A percentile compares a stretch with the other conserved stretches of the same genome.
Conservation (phyloP, 1,139 yeast species). For the Nadsonia starkeyi-henricii region DNA sequence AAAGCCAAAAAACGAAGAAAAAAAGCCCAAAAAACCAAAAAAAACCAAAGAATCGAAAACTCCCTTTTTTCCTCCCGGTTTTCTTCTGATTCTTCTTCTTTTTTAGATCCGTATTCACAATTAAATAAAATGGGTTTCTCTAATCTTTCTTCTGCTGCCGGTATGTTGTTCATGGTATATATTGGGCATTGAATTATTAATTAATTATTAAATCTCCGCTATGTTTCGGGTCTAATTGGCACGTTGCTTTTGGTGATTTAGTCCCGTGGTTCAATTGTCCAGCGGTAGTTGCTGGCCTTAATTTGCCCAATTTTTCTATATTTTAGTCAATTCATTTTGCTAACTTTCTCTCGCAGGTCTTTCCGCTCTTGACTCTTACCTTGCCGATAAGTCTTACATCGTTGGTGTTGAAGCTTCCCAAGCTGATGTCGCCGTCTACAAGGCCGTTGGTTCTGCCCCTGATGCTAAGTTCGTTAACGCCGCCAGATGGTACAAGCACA, state of each 20-base stretch:
- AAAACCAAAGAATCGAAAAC: too few relatives aligned
- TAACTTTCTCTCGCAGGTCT: slow-evolving; percentile 32
- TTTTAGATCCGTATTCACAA: slow-evolving; percentile 5
- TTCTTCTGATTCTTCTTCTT: neutral
- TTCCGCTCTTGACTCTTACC: slow-evolving; percentile 71
- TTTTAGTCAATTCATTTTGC: slow-evolving; percentile 1
- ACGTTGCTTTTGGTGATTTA: too few relatives aligned
- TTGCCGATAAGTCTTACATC: slow-evolving; percentile 84
- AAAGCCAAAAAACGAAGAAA: too few relatives aligned
- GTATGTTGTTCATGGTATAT: slow-evolving; percentile 14
- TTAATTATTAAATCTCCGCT: too few relatives aligned
- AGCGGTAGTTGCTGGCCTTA: too few relatives aligned
- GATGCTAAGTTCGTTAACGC: slow-evolving; percentile 75
- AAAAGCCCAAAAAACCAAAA: too few relatives aligned
- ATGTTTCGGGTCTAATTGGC: neutral
- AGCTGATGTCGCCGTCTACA: slow-evolving; percentile 86
- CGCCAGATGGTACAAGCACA: slow-evolving; percentile 97
- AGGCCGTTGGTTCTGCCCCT: slow-evolving; percentile 66
- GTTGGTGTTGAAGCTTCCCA: slow-evolving; percentile 47
- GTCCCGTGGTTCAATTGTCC: too few relatives aligned
- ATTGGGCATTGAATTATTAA: too few relatives aligned
- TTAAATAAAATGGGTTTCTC: slow-evolving; percentile 25
- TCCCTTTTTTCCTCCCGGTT: neutral
- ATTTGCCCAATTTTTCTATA: too few relatives aligned
- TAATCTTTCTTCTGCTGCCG: slow-evolving; percentile 30